Percentiles rank a stretch among this genome's conserved stretches.
These are phyloP conservation scores for Colletotrichum lindemuthianum DNA, from an alignment of 2,329 filamentous ascomycete genomes.

Conservation along the genomic window DNA sequence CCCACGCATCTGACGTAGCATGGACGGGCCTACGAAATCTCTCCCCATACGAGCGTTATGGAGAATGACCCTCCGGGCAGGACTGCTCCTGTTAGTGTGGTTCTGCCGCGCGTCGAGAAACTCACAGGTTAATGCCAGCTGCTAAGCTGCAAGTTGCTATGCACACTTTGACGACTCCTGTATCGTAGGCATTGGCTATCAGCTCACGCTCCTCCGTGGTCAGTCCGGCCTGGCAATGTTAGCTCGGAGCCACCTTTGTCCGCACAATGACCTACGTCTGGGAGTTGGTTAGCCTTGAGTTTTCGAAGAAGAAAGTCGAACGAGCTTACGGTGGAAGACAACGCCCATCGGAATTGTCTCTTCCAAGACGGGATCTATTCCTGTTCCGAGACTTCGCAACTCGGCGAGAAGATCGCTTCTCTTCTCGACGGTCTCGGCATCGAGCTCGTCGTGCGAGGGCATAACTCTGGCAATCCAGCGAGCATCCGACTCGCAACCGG, in stretches of 20 bases:
- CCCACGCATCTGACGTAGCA: conserved; percentile 84
- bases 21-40: conserved; percentile 79
- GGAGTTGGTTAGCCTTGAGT: neutral
- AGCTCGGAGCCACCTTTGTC: conserved; percentile 28
- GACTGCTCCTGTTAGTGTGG: conserved; percentile 45
- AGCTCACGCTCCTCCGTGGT: conserved; percentile 81
- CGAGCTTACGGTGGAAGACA: conserved; percentile 75
- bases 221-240: conserved; percentile 65
- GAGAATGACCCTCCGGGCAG: conserved; percentile 77
- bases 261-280: conserved; percentile 48
- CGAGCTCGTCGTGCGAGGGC: conserved; percentile 59
- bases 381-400: conserved; percentile 71
- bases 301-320: conserved; percentile 25
- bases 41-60: conserved; percentile 81
- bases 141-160: conserved; percentile 83
- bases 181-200: conserved; percentile 76
- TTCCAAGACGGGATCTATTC: conserved; percentile 72
- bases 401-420: conserved; percentile 73
- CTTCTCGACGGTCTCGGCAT: conserved; percentile 61
- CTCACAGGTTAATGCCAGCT: conserved; percentile 79
- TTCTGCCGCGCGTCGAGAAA: neutral
- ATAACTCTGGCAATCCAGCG: conserved; percentile 73
- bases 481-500: conserved; percentile 75
- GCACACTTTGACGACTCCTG: conserved; percentile 73
- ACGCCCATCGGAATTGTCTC: conserved; percentile 74